Evolutionary conservation across 371 early-diverging fungal genomes (phyloP).

Genomic region (Nematocida ausubeli): DNA sequence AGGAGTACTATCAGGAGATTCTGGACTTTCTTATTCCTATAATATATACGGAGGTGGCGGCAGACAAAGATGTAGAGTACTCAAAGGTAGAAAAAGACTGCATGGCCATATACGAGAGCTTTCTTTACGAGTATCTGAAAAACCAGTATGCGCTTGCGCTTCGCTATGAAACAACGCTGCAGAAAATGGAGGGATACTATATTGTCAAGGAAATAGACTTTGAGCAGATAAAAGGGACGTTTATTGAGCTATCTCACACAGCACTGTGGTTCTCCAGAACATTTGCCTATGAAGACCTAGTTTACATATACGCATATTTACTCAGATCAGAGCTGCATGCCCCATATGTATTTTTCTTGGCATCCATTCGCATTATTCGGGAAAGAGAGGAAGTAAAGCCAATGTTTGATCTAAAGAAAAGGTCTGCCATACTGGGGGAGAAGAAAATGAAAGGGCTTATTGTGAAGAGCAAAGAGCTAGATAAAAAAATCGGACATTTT

Average conservation of each 20-base stretch:
- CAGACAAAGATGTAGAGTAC: not conserved
- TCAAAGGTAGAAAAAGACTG: not conserved
- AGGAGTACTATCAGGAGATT: conserved; percentile 33
- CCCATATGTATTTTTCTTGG: conserved; percentile 22
- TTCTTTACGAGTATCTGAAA: not conserved
- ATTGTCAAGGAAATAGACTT: not conserved
- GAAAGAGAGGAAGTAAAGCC: not conserved
- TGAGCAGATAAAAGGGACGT: not conserved
- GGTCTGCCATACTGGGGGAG: not conserved
- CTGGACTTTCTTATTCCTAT: conserved; percentile 21
- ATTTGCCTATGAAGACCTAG: conserved; percentile 15
- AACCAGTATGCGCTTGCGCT: not conserved
- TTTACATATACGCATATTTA: conserved; percentile 14
- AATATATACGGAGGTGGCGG: conserved; percentile 10
- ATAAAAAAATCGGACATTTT: not conserved
- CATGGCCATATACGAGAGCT: conserved; percentile 7
- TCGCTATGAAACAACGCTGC: not conserved
- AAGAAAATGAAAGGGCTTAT: conserved; percentile 3
- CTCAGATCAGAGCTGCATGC: not conserved
- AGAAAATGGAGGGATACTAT: not conserved
- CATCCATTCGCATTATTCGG: not conserved
- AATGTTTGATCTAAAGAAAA: not conserved
- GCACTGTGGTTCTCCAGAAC: conserved; percentile 35
- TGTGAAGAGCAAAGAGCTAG: not conserved
- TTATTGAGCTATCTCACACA: conserved; percentile 3